Evolutionary conservation across 306 rosid species (phyloP), one percentile per base, ranked within the genome.

Genomic region (Phaseolus lunatus): DNA sequence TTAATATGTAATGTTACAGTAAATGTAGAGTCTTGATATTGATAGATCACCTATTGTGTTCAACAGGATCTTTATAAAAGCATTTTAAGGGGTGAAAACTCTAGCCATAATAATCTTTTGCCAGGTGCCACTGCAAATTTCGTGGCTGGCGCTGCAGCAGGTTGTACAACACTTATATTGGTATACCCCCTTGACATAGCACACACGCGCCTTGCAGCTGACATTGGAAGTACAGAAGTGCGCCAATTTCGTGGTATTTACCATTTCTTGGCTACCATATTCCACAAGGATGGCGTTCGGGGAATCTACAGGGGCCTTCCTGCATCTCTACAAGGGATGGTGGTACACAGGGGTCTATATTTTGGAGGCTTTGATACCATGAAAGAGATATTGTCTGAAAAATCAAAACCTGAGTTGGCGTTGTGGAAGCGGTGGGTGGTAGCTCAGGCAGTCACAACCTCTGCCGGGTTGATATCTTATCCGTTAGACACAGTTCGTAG

Each of bases 141-240:
- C 78, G 66, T 88, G 9, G 94, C 98, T 14, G 98, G 99, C 12
- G 89, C 99, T 54, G 96, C 90, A 33, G 98, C 98, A 3, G 98
- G 98, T 44, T 92, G 98, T 80, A 91, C 99, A 66, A 80, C 98
- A 4, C 84, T 96, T 58, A 39, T 96, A 49, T 74, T 91, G 62
- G 91, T 96, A 75, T 96, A 96, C 87, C 98, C 98, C 6, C 92
- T 92, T 64, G 98, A 96, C 67, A 92, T 96, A 39, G 97, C 99
- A 5, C 99, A 92, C 74, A 95, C 99, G 4, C 96, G 99, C 76
- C 97, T 95, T 10, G 98, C 99, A 31, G 98, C 99, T 1, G 99
- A 95, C 77, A 74, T 95, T 4, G 99, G 99, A 64, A 84, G 85
- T 73, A 85, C 85, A 1, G 90, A 91, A 5, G 80, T 24, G 39